Evolutionary conservation across 345 rosid species (phyloP), one percentile per base, ranked within the genome.

Genomic region (Boechera retrofracta): DNA sequence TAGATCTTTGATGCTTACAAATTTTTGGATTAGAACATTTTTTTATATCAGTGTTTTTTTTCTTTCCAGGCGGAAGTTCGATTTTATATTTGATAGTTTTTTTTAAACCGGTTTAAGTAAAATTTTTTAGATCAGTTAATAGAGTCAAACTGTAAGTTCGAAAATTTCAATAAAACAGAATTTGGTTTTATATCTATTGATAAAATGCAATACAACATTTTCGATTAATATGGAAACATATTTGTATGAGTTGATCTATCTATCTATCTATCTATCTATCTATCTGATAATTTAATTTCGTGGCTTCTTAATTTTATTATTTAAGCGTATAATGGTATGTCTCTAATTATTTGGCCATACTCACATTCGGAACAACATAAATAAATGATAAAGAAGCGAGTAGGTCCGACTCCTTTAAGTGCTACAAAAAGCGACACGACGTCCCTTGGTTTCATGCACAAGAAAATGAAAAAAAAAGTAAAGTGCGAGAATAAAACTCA

Each of bases 401-500:
- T 58, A 64, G 74, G 74, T 57, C 74, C 56, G 35, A 11, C 7
- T 42, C 45, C 45, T 29, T 42, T 58, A 41, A 32, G 66, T 58
- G 47, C 66, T 52, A 4, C 54, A 44, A 57, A 70, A 72, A 72
- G 51, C 68, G 76, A 72, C 76, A 61, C 67, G 61, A 71, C 80
- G 47, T 72, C 64, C 73, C 73, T 72, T 59, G n/a, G 73, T 78
- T 78, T 72, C 81, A 78, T 78, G 77, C 73, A 60, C 24, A 47
- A 47, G 10, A 24, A 41, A 28, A 57, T 29, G 44, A 7, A 36
- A 7, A 36, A 2, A 36, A 36, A 36, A 36, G 24, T 38, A 62
- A 61, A 70, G 65, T 16, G 24, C 24, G 42, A 51, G 0, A 41
- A 2, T 33, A 18, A 38, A 57, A 42, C 38, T 42, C 28, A 49